Evolutionary conservation across 768 basidiomycete species (phyloP).

Genomic region (Tremella mesenterica): DNA sequence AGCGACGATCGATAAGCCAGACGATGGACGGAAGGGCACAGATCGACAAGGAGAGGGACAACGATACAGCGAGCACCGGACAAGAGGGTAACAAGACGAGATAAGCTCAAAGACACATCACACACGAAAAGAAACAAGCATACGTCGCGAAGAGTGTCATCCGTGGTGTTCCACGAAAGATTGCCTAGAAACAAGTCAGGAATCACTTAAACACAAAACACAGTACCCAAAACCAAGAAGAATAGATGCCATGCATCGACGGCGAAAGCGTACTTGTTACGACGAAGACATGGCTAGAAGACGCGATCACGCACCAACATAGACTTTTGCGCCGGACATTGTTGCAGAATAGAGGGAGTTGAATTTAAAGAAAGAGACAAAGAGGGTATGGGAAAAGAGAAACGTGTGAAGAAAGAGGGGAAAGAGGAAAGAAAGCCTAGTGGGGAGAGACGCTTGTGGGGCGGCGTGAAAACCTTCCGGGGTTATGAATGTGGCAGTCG

Average conservation of each 20-base stretch:
- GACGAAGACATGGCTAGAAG: background rate
- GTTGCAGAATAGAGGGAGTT: background rate
- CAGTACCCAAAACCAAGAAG: constrained; percentile 7
- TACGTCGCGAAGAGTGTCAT: constrained; percentile 80
- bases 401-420: constrained; percentile 5
- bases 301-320: constrained; percentile 38
- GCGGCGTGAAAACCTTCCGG: no score
- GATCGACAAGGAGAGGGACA: background rate
- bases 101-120: constrained; percentile 17
- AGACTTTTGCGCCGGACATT: constrained; percentile 39
- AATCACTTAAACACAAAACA: background rate
- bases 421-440: no score
- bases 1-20: constrained; percentile 39
- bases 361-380: constrained; percentile 5
- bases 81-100: constrained; percentile 35
- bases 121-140: constrained; percentile 46
- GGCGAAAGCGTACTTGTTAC: background rate
- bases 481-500: no score
- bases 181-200: constrained; percentile 34
- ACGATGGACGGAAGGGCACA: constrained; percentile 44
- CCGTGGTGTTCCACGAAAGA: constrained; percentile 59
- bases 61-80: background rate
- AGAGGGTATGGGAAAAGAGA: constrained; percentile 2
- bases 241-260: constrained; percentile 3
- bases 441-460: no score